These are phyloP conservation scores for Colletotrichum sp. DNA, from an alignment of 2,329 filamentous ascomycete species.

Conservation along the genomic window DNA sequence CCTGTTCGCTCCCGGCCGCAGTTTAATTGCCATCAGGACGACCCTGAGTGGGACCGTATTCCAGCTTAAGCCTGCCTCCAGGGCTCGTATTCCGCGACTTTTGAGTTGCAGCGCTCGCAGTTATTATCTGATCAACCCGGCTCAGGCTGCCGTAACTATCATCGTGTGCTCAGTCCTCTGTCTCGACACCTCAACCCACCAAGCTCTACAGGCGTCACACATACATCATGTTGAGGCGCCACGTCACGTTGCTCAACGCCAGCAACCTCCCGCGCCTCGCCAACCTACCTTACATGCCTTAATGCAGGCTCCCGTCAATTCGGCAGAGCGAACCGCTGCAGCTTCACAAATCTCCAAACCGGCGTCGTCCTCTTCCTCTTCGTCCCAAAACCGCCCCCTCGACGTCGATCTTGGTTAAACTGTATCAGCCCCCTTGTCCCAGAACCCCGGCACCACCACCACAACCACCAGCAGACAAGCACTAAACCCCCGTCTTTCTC, in stretches of 20 bases:
- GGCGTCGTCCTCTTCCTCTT: background rate
- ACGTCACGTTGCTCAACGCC: background rate
- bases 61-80: background rate
- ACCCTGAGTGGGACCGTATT: background rate
- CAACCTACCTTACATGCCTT: background rate
- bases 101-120: background rate
- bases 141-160: background rate
- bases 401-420: constrained; percentile 12
- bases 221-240: background rate
- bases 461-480: background rate
- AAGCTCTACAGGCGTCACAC: background rate
- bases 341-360: background rate
- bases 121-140: background rate
- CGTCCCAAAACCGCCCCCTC: constrained; percentile 7
- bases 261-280: background rate
- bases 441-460: background rate
- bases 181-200: background rate
- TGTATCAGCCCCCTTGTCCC: constrained; percentile 1
- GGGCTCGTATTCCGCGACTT: background rate
- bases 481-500: background rate
- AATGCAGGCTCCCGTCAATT: background rate
- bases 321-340: background rate
- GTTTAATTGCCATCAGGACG: background rate
- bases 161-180: background rate
- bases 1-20: background rate